Conservation (phyloP, 2,329 filamentous ascomycete species). For the Beauveria asiatica region DNA sequence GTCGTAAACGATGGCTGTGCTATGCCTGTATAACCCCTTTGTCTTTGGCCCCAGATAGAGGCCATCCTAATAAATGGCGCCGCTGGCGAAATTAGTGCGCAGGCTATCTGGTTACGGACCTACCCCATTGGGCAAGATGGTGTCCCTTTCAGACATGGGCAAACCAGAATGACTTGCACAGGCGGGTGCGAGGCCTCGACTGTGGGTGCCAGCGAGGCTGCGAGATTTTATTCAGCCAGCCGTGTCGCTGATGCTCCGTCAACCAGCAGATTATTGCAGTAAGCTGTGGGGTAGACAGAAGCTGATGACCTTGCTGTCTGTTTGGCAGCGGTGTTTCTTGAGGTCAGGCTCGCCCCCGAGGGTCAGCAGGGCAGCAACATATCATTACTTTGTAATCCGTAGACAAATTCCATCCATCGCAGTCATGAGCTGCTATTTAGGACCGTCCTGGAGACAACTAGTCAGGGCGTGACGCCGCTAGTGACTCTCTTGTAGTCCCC, state of each 20-base stretch:
- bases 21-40: neutral
- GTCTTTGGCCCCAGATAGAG: neutral
- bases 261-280: neutral
- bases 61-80: neutral
- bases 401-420: too few relatives aligned
- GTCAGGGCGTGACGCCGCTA: too few relatives aligned
- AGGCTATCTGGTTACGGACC: neutral
- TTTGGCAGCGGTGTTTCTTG: too few relatives aligned
- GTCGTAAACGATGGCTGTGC: neutral
- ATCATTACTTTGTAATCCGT: too few relatives aligned
- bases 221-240: neutral
- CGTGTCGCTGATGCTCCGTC: too few relatives aligned
- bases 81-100: neutral
- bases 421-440: too few relatives aligned
- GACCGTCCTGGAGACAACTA: too few relatives aligned
- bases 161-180: neutral
- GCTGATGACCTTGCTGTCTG: neutral
- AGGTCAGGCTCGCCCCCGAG: too few relatives aligned
- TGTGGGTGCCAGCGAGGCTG: neutral
- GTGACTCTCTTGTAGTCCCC: too few relatives aligned
- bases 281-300: neutral
- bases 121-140: slow-evolving; percentile 2
- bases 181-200: neutral
- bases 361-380: too few relatives aligned
- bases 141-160: neutral